Percentiles rank a stretch among this genome's conserved stretches.
Conservation (phyloP, 257 asterid genomes). For the Gentiana dahurica region DNA sequence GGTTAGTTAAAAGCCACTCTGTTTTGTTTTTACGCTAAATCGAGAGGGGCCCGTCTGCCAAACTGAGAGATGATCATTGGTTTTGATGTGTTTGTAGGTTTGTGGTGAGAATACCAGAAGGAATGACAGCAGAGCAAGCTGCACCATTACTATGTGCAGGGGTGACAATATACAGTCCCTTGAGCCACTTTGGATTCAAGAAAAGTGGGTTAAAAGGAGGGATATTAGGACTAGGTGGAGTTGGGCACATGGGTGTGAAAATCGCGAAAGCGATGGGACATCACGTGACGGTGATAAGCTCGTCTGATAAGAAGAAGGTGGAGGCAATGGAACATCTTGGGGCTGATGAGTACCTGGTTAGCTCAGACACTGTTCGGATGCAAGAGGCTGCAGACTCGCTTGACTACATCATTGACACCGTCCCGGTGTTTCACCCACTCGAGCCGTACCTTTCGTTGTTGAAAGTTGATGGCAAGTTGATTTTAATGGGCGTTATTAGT, state of each 20-base stretch:
- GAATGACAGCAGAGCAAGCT: slow-evolving; percentile 83
- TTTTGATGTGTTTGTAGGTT: slow-evolving; percentile 29
- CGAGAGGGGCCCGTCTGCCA: not conserved
- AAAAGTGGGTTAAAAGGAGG: slow-evolving; percentile 69
- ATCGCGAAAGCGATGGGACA: slow-evolving; percentile 94
- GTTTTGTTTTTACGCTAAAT: not conserved
- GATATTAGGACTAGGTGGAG: slow-evolving; percentile 88
- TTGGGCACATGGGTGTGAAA: slow-evolving; percentile 96
- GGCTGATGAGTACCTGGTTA: slow-evolving; percentile 77
- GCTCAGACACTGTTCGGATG: slow-evolving; percentile 50
- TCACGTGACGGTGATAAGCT: slow-evolving; percentile 80
- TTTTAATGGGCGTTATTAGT: slow-evolving; percentile 87
- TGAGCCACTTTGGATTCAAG: slow-evolving; percentile 64
- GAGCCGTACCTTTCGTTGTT: slow-evolving; percentile 76
- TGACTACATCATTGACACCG: slow-evolving; percentile 81
- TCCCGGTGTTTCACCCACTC: slow-evolving; percentile 74
- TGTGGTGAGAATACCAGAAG: slow-evolving; percentile 84
- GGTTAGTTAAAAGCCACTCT: slow-evolving; percentile 27
- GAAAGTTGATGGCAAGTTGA: slow-evolving; percentile 77
- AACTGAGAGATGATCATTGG: not conserved
- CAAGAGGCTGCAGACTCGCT: slow-evolving; percentile 58
- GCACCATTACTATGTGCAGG: slow-evolving; percentile 95
- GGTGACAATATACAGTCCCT: slow-evolving; percentile 79
- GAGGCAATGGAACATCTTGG: slow-evolving; percentile 83
- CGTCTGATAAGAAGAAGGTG: slow-evolving; percentile 59